Base-by-base conservation (phyloP, 2,329 filamentous ascomycete genomes). In the Fusarium nygamai region DNA sequence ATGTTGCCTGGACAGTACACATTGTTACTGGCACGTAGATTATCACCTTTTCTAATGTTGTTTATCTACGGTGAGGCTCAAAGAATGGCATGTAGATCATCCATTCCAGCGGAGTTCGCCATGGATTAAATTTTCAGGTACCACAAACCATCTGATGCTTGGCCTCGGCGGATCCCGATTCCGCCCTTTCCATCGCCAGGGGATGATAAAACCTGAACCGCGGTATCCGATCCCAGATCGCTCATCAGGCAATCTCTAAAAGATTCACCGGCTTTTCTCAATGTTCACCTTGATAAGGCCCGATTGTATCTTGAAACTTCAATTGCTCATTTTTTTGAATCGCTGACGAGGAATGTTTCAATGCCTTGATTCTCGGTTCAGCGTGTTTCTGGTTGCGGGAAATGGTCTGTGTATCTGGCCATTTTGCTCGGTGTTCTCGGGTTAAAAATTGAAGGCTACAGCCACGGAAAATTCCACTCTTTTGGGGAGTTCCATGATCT, bases 71-170 rank as follows among this genome's bases (percentile, higher is more conserved):
- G 51, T 56, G 51, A 56, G 51, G 51, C 51, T 56, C 34, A 56
- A 56, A 56, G 6, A 19, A 14, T 39, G 19, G 33, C n/a, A 47
- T 41, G 22, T 31, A 20, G 38, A 19, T 39, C 20, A 34, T 39
- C 34, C 17, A 24, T 46, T 19, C 33, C 22, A 24, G 19, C 59
- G 48, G 67, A 71, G 68, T n/a, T 73, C 47, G 27, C 29, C 54
- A 50, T 36, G 36, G 29, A 41, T 38, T 43, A 46, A 36, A 48
- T 71, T 50, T 60, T 47, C 31, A 53, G 58, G 34, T 44, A 48
- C 43, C 38, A 48, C 41, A 71, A 72, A 68, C 61, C 71, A 54
- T 68, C 71, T 68, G 71, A 73, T 59, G 24, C 41, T 44, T 61
- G 58, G 51, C 27, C 33, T 51, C 67, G 67, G 67, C 64, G 67